phyloP scores from a whole-genome alignment of 768 basidiomycete genomes.

The Naganishia antarctica region DNA sequence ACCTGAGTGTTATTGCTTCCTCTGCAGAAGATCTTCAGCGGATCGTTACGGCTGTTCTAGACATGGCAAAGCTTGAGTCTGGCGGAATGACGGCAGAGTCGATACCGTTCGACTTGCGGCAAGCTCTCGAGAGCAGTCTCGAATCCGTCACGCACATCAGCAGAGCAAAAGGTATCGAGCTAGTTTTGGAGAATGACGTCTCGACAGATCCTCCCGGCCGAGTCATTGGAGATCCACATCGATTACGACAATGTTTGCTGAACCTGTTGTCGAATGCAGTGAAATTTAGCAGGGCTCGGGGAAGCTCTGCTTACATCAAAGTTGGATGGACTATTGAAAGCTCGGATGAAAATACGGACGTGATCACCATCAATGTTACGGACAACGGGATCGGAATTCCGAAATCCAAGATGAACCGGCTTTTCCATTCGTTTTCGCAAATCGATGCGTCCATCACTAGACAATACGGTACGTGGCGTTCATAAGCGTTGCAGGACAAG shows the following conservation, averaged over 20 bases:
- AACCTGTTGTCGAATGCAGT: slow-evolving; percentile 41
- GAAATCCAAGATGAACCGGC: slow-evolving; percentile 35
- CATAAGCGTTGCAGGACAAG: not conserved
- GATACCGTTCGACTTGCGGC: slow-evolving; percentile 39
- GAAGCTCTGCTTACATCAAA: slow-evolving; percentile 26
- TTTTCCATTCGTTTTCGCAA: slow-evolving; percentile 42
- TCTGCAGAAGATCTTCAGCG: slow-evolving; percentile 39
- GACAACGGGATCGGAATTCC: slow-evolving; percentile 46
- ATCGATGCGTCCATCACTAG: slow-evolving; percentile 39
- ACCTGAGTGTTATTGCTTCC: slow-evolving; percentile 35
- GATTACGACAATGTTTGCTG: slow-evolving; percentile 38
- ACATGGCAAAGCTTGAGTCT: slow-evolving; percentile 30
- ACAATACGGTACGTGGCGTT: slow-evolving; percentile 30
- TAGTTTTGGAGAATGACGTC: slow-evolving; percentile 35
- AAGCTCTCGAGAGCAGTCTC: slow-evolving; percentile 36
- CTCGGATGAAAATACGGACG: slow-evolving; percentile 19
- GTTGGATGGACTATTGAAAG: slow-evolving; percentile 32
- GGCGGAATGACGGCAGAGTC: slow-evolving; percentile 38
- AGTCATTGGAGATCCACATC: slow-evolving; percentile 38
- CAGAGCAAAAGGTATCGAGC: slow-evolving; percentile 37
- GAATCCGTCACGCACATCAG: slow-evolving; percentile 38
- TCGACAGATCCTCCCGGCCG: slow-evolving; percentile 35
- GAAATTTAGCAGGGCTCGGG: slow-evolving; percentile 38
- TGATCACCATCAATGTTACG: slow-evolving; percentile 30
- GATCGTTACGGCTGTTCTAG: slow-evolving; percentile 41